phyloP scores from a whole-genome alignment of 2,329 filamentous ascomycete species.

The Domatiomyces globalis region DNA sequence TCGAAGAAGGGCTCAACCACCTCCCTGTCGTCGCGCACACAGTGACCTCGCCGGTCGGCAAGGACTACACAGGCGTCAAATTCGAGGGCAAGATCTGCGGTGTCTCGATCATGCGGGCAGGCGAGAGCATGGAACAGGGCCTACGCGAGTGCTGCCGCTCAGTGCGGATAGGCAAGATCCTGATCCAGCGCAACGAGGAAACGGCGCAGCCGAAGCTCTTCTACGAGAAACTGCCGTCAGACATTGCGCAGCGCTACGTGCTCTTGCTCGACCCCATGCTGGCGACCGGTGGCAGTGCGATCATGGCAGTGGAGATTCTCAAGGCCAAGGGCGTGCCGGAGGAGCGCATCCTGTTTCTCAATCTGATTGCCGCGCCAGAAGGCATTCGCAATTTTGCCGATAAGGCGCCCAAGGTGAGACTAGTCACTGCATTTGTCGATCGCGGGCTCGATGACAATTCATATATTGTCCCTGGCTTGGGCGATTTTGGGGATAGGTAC shows the following conservation, averaged over 20 bases:
- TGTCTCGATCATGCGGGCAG: conserved; percentile 95
- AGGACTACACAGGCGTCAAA: conserved; percentile 75
- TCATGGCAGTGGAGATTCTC: conserved; percentile 90
- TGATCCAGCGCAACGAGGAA: conserved; percentile 95
- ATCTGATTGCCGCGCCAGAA: conserved; percentile 92
- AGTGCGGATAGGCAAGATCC: conserved; percentile 95
- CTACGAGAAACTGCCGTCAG: conserved; percentile 92
- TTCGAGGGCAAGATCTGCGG: conserved; percentile 98
- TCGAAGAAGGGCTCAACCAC: conserved; percentile 95
- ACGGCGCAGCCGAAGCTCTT: conserved; percentile 84
- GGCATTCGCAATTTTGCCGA: conserved; percentile 79
- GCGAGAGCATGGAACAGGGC: conserved; percentile 97
- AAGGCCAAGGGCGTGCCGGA: conserved; percentile 84
- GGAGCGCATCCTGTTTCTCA: conserved; percentile 88
- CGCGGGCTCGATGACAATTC: conserved; percentile 95
- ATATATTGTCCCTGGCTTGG: conserved; percentile 38
- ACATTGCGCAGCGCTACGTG: conserved; percentile 87
- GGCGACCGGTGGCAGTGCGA: conserved; percentile 88
- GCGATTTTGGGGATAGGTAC: conserved; percentile 27
- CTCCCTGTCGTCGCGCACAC: conserved; percentile 78
- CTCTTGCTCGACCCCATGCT: conserved; percentile 97
- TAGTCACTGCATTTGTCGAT: conserved; percentile 93
- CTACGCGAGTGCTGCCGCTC: conserved; percentile 90
- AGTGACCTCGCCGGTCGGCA: conserved; percentile 81
- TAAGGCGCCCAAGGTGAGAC: conserved; percentile 74